phyloP scores from a whole-genome alignment of 1,284 basidiomycete species.

The Coniferiporia sulphurascens region DNA sequence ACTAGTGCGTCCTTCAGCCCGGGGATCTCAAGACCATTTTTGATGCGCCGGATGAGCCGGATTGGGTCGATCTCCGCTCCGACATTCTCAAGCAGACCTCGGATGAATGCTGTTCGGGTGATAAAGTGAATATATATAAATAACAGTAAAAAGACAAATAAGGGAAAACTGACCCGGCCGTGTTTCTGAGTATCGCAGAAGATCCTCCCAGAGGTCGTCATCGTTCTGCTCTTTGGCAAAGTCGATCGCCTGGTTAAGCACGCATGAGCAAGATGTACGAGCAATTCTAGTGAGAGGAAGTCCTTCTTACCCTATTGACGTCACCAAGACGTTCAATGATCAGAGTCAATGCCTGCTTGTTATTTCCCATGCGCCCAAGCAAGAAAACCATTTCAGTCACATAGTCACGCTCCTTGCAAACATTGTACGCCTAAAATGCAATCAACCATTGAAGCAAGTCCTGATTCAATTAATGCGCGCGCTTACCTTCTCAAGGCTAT shows the following conservation, averaged over 20 bases:
- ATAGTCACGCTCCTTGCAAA: constrained; percentile 81
- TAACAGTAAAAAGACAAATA: not conserved
- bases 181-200: constrained; percentile 91
- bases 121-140: not conserved
- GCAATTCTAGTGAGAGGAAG: not conserved
- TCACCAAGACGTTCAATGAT: constrained; percentile 96
- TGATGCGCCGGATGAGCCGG: constrained; percentile 88
- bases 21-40: constrained; percentile 93
- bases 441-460: not conserved
- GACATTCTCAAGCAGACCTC: constrained; percentile 91
- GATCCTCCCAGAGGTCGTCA: constrained; percentile 96
- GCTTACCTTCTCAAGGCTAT: constrained; percentile 79
- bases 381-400: constrained; percentile 98
- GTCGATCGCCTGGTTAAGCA: constrained; percentile 75
- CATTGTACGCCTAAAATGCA: constrained; percentile 68
- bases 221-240: constrained; percentile 98
- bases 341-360: constrained; percentile 88
- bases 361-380: constrained; percentile 95
- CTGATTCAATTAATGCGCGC: not conserved
- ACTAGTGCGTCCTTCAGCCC: constrained; percentile 92
- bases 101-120: constrained; percentile 75
- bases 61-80: constrained; percentile 96
- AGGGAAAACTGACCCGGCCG: constrained; percentile 58
- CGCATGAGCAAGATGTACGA: not conserved
- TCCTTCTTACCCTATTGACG: constrained; percentile 67